Evolutionary conservation across 345 rosid species (phyloP), one percentile per base, ranked within the genome.

Genomic region (Dipteronia sinensis): DNA sequence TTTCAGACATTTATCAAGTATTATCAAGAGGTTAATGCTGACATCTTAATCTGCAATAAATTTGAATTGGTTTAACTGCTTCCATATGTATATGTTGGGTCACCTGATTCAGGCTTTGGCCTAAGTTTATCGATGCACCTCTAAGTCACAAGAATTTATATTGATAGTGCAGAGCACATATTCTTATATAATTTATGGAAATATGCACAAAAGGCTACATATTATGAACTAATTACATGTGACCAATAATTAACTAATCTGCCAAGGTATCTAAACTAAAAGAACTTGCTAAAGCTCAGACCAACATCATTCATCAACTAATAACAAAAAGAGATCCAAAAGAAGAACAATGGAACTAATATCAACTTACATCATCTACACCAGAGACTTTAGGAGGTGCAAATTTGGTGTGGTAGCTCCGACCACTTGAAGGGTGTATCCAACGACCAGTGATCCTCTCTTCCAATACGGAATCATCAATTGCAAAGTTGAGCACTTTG

Each of bases 351-450:
- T 34, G 31, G 47, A 20, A 46, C 63, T 65, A 27, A 44, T 19
- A 47, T 69, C 77, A 51, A 70, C 94, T 86, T 87, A 93, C 98
- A 84, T 93, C 99, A 83, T 95, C 98, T 71, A 84, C 73, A 25
- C 95, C 91, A 11, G 85, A 87, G 77, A 74, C 84, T 82, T 91
- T 91, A 72, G 98, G 93, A 78, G 98, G 95, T 0, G 97, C 89
- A 69, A 86, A 93, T 77, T 89, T 94, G 5, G 94, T 86, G 87
- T 94, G 98, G 86, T 93, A 94, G 69, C 91, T 88, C 82, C 95
- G 89, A 69, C 98, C 97, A 81, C 98, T 94, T 0, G 97, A 86
- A 77, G 95, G 95, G 75, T 94, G 98, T 71, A 94, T 93, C 98
- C 95, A 94, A 68, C 95, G 85, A 69, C 98, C 98, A 7, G 94